Evolutionary conservation across 2,329 filamentous ascomycete genomes (phyloP), one percentile per base, ranked within the genome.

Genomic region (Cladosporium sp.): DNA sequence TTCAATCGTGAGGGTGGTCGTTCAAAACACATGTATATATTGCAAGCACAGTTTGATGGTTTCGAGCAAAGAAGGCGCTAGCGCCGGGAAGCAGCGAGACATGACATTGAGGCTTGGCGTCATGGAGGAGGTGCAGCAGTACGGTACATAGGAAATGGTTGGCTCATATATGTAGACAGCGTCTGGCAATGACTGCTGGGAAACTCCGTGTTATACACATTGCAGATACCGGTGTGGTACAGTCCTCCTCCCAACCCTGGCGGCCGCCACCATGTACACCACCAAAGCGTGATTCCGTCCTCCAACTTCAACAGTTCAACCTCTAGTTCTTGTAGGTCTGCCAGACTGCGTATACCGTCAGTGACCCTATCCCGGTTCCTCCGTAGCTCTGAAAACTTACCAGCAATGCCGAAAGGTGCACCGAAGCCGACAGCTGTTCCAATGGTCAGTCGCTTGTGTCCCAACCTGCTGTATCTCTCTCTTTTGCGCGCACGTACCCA

Each of bases 301-400:
- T 44, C 46, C 52, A 59, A 57, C 61, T 40, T 63, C 61, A 63
- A 63, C 31, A 21, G 46, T 18, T 28, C 49, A 33, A 35, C 58
- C 35, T 62, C 58, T 78, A 75, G 80, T 86, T 86, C 84, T 89
- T 89, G 79, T 86, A 83, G 69, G 84, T 86, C 81, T 89, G 87
- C 87, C 87, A 89, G 76, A 88, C 87, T 89, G 76, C 74, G 58
- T 62, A 37, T 40, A 16, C 33, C 35, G 56, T 64, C 62, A 73
- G 73, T 75, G 78, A 68, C 75, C 18, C 21, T 59, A 46, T 62
- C 53, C 11, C 11, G 62, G 3, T 28, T 46, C 40, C 57, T 70
- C 72, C 31, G 33, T n/a, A 59, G 26, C 8, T 31, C 62, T 23
- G 18, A 60, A 33, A 33, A 68, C 85, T 82, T 84, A 89, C 87